A percentile compares a stretch with the other conserved stretches of the same genome.
These are phyloP conservation scores for Cantharellus cinnabarinus DNA, from an alignment of 768 basidiomycete species.

Conservation along the genomic window DNA sequence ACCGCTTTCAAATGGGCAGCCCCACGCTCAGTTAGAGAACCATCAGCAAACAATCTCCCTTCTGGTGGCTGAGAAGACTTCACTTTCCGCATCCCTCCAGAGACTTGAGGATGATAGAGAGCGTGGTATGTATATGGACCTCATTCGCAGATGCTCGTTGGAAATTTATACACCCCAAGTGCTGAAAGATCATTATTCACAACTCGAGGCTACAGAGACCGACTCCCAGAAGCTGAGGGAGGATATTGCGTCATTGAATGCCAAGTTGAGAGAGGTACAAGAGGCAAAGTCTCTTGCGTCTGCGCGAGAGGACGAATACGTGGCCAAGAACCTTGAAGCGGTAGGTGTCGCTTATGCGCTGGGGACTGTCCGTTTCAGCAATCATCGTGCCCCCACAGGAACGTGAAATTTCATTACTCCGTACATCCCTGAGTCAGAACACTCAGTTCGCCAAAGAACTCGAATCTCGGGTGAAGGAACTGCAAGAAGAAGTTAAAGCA, in stretches of 20 bases:
- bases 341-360: neutral
- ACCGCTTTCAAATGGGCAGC: neutral
- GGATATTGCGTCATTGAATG: no score
- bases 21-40: slow-evolving; percentile 5
- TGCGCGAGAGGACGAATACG: neutral
- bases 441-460: slow-evolving; percentile 19
- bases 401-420: slow-evolving; percentile 50
- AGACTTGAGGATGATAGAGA: slow-evolving; percentile 37
- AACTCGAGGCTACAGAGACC: neutral
- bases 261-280: no score
- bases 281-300: no score
- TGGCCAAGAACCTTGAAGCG: neutral
- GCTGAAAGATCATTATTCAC: slow-evolving; percentile 3
- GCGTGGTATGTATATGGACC: slow-evolving; percentile 22
- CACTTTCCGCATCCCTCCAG: slow-evolving; percentile 32
- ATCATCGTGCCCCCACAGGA: slow-evolving; percentile 25
- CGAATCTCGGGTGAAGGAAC: slow-evolving; percentile 35
- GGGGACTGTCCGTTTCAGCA: neutral
- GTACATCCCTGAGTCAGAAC: slow-evolving; percentile 30
- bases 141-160: neutral
- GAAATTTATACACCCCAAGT: neutral
- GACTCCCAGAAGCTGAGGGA: no score
- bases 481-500: slow-evolving; percentile 65
- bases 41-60: slow-evolving; percentile 56
- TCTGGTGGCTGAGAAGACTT: slow-evolving; percentile 55